A percentile compares a stretch with the other conserved stretches of the same genome.
These are phyloP conservation scores for Neofusicoccum ribis DNA, from an alignment of 2,329 filamentous ascomycete species.

Conservation along the genomic window DNA sequence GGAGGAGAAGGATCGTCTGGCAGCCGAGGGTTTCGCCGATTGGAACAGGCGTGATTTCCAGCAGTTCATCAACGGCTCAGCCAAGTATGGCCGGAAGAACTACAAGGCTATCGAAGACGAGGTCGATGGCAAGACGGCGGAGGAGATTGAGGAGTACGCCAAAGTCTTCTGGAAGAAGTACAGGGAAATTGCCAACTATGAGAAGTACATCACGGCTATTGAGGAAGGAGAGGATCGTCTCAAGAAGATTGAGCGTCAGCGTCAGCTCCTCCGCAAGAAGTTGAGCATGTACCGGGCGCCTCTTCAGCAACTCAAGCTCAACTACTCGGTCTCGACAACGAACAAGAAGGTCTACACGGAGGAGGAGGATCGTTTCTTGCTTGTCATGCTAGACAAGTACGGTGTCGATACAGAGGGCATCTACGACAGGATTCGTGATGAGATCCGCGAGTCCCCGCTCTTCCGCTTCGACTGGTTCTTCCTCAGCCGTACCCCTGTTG, in stretches of 20 bases:
- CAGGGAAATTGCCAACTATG: conserved; percentile 83
- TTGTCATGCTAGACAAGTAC: conserved; percentile 89
- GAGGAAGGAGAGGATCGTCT: conserved; percentile 91
- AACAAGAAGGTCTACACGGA: conserved; percentile 99
- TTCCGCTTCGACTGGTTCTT: conserved; percentile 99
- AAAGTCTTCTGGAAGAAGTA: conserved; percentile 97
- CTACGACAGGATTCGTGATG: conserved; percentile 93
- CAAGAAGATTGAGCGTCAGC: conserved; percentile 85
- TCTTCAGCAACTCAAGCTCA: conserved; percentile 96
- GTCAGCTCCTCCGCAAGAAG: conserved; percentile 92
- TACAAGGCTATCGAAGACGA: conserved; percentile 84
- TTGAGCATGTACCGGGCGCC: conserved; percentile 96
- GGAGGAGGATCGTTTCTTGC: conserved; percentile 92
- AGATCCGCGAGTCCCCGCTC: conserved; percentile 89
- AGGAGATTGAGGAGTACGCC: conserved; percentile 87
- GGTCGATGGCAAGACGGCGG: conserved; percentile 82
- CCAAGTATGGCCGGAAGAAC: conserved; percentile 84
- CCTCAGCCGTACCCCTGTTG: conserved; percentile 86
- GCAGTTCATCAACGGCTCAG: conserved; percentile 94
- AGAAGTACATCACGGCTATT: conserved; percentile 84
- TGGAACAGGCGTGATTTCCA: conserved; percentile 99
- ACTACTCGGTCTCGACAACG: conserved; percentile 97
- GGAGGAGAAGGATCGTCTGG: conserved; percentile 79
- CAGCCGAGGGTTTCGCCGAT: conserved; percentile 81
- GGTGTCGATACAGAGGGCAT: conserved; percentile 89